Percentiles rank a stretch among this genome's conserved stretches.
phyloP scores from a whole-genome alignment of 2,329 filamentous ascomycete species.

The Claviceps humidiphila region DNA sequence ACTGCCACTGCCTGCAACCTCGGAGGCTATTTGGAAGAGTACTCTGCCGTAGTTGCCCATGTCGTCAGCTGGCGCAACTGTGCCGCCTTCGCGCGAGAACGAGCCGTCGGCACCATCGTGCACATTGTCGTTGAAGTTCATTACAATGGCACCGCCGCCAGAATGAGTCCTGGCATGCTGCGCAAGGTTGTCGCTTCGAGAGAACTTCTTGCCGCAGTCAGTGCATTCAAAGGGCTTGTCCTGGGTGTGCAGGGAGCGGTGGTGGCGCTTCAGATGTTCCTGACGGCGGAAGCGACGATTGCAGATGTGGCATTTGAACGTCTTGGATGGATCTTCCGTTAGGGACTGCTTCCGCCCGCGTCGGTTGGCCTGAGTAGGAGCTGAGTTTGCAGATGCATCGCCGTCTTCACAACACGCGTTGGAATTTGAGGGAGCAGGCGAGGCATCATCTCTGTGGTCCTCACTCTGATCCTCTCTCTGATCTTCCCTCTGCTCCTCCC shows the following conservation, averaged over 20 bases:
- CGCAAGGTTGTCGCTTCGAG: constrained; percentile 88
- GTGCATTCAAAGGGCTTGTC: constrained; percentile 98
- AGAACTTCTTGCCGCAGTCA: constrained; percentile 99
- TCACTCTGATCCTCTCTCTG: constrained; percentile 13
- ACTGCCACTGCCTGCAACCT: constrained; percentile 52
- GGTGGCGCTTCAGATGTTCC: constrained; percentile 97
- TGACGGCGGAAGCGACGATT: constrained; percentile 94
- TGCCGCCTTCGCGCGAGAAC: constrained; percentile 26
- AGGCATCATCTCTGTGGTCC: constrained; percentile 21
- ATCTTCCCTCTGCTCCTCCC: too few relatives aligned
- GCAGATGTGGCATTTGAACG: constrained; percentile 92
- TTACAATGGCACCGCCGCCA: constrained; percentile 66
- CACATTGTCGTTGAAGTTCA: constrained; percentile 68
- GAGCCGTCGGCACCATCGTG: constrained; percentile 48
- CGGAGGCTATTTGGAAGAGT: constrained; percentile 68
- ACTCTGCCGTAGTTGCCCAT: constrained; percentile 59
- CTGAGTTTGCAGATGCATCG: constrained; percentile 28
- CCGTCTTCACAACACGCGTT: constrained; percentile 25
- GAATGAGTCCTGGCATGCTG: constrained; percentile 94
- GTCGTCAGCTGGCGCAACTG: constrained; percentile 40
- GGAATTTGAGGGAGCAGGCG: constrained; percentile 25
- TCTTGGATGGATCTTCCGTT: constrained; percentile 96
- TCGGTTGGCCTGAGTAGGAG: constrained; percentile 58
- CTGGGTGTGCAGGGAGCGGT: constrained; percentile 93
- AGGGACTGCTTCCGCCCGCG: constrained; percentile 96